phyloP scores from a whole-genome alignment of 305 asterid genomes.

The Plantago rigida region DNA sequence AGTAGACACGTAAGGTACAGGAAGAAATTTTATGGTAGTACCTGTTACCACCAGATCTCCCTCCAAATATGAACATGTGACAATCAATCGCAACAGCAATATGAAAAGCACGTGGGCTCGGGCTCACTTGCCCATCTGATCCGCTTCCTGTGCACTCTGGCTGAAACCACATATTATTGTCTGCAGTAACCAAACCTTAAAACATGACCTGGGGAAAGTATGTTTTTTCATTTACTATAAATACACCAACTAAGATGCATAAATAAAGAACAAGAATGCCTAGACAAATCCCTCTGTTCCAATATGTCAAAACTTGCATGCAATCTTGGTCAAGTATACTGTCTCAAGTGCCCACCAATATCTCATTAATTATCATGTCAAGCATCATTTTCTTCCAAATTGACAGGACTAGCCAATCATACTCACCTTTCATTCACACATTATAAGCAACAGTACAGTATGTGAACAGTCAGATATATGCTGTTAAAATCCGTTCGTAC shows the following conservation, averaged over 20 bases:
- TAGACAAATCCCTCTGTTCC: too few relatives aligned
- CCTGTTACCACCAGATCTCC: constrained; percentile 85
- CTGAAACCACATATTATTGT: constrained; percentile 76
- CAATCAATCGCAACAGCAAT: constrained; percentile 78
- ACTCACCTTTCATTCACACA: too few relatives aligned
- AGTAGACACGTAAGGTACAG: constrained; percentile 18
- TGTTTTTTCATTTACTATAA: background rate
- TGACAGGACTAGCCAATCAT: too few relatives aligned
- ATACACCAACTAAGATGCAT: background rate
- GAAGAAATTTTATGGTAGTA: constrained; percentile 20
- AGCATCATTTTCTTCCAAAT: too few relatives aligned
- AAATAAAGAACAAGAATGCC: too few relatives aligned
- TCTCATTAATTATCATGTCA: too few relatives aligned
- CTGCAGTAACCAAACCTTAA: constrained; percentile 41
- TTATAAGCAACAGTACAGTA: too few relatives aligned
- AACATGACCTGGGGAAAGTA: constrained; percentile 6
- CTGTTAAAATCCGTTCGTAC: too few relatives aligned
- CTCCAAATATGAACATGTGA: constrained; percentile 91
- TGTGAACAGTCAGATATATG: too few relatives aligned
- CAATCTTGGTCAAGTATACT: too few relatives aligned
- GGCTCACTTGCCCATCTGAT: constrained; percentile 72
- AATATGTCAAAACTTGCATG: too few relatives aligned
- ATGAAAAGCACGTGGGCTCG: constrained; percentile 86
- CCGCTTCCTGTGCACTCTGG: constrained; percentile 77
- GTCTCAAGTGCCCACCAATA: too few relatives aligned